Evolutionary conservation across 169 alveolate species (phyloP), one percentile per base, ranked within the genome.

Genomic region (Plasmodium falciparum): DNA sequence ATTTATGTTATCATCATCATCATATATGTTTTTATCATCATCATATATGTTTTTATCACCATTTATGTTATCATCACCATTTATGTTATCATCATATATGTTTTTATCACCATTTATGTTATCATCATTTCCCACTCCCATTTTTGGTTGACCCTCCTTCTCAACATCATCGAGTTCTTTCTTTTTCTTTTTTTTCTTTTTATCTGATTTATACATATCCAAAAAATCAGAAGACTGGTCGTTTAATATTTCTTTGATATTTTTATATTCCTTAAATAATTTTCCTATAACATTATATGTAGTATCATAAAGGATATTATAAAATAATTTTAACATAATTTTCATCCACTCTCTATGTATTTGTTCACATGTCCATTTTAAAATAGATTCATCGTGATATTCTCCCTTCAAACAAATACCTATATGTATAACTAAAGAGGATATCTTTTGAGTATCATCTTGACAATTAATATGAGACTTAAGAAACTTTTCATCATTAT

Each of bases 251-350:
- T 61, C 75, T 26, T 80, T 80, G 15, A 80, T 80, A 47, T 80
- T 80, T 69, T 39, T 80, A 29, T 80, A 80, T 29, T 80, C 90
- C 3, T 56, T 49, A 62, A 80, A 80, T 20, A 80, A 22, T 2
- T 69, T 80, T n/a, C 83, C 90, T 61, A 80, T 50, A 8, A 72
- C 58, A n/a, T 80, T 80, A 26, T 80, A 80, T n/a, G 74, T 47
- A 39, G 43, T 67, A 22, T 80, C 90, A 61, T 26, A 80, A 7
- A 80, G 61, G 4, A 80, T 71, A n/a, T 80, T 80, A 26, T 80
- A 80, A 80, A 80, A 80, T 8, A 80, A 12, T 59, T 80, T 80
- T 6, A 80, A 50, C 73, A 80, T 80, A 3, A 69, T 47, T 58
- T 69, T 66, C 24, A 80, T 29, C 90, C 90, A 80, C 26, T 69